Evolutionary conservation across 768 basidiomycete genomes (phyloP).

Genomic region (Chlorophyllum brunneum): DNA sequence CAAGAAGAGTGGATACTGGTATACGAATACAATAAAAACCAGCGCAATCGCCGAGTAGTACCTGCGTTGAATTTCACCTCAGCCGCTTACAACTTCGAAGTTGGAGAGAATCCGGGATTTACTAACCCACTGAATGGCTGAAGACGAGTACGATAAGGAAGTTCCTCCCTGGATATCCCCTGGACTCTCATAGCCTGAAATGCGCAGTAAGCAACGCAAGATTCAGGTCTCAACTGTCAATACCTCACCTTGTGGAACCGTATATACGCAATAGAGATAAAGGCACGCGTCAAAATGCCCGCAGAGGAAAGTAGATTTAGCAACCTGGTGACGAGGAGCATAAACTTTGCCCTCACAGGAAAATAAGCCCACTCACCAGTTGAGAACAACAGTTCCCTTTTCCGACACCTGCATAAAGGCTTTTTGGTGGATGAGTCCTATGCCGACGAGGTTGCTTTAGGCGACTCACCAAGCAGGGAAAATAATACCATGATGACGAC

Average conservation of each 20-base stretch:
- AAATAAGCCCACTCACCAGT: slow-evolving; percentile 31
- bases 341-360: background rate
- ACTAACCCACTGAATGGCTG: slow-evolving; percentile 47
- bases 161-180: slow-evolving; percentile 36
- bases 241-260: slow-evolving; percentile 40
- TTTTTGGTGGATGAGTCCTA: background rate
- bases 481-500: slow-evolving; percentile 38
- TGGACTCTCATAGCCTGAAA: slow-evolving; percentile 39
- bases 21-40: slow-evolving; percentile 41
- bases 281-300: slow-evolving; percentile 42
- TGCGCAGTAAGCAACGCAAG: background rate
- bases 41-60: slow-evolving; percentile 43
- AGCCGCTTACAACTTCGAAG: background rate
- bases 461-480: slow-evolving; percentile 27
- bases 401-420: slow-evolving; percentile 50
- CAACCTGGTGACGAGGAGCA: slow-evolving; percentile 28
- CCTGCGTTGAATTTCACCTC: slow-evolving; percentile 18
- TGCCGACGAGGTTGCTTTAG: too few species aligned
- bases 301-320: slow-evolving; percentile 47
- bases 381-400: slow-evolving; percentile 42
- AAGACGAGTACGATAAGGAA: slow-evolving; percentile 43
- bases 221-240: background rate
- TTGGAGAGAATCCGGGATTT: background rate
- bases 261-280: slow-evolving; percentile 44
- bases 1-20: slow-evolving; percentile 48